Conservation (phyloP, 768 basidiomycete genomes). For the Leccinum imitatum region DNA sequence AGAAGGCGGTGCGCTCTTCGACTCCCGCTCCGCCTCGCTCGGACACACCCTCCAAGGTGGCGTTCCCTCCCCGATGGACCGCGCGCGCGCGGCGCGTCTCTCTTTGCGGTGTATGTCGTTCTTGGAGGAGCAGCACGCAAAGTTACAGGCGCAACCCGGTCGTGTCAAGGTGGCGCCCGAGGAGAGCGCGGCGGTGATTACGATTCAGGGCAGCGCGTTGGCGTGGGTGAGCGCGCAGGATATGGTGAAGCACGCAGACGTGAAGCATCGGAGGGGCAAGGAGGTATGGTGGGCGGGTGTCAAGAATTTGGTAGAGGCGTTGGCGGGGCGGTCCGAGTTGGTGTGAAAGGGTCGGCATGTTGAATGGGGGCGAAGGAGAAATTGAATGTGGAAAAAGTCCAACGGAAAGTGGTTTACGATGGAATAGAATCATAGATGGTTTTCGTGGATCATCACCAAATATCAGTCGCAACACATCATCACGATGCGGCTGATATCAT, state of each 20-base stretch:
- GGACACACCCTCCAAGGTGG: slow-evolving; percentile 98
- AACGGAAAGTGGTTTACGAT: background rate
- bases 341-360: slow-evolving; percentile 23
- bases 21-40: slow-evolving; percentile 92
- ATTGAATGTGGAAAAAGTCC: background rate
- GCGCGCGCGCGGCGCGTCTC: slow-evolving; percentile 85
- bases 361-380: background rate
- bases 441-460: too few relatives aligned
- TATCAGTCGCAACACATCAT: too few relatives aligned
- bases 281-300: slow-evolving; percentile 74
- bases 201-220: slow-evolving; percentile 79
- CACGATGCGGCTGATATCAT: too few relatives aligned
- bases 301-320: slow-evolving; percentile 68
- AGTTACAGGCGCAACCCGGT: slow-evolving; percentile 47
- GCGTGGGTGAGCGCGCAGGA: slow-evolving; percentile 83
- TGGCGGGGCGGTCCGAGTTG: slow-evolving; percentile 67
- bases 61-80: slow-evolving; percentile 92
- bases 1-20: slow-evolving; percentile 90
- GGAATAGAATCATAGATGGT: background rate
- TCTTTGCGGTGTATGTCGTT: slow-evolving; percentile 93
- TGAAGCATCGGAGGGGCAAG: slow-evolving; percentile 84
- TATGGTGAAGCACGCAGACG: slow-evolving; percentile 85
- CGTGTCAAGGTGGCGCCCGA: slow-evolving; percentile 54
- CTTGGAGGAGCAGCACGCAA: slow-evolving; percentile 77
- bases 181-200: slow-evolving; percentile 86